A percentile compares a stretch with the other conserved stretches of the same genome.
These are phyloP conservation scores for Pestalotiopsis sp. DNA, from an alignment of 2,329 filamentous ascomycete genomes.

Conservation along the genomic window DNA sequence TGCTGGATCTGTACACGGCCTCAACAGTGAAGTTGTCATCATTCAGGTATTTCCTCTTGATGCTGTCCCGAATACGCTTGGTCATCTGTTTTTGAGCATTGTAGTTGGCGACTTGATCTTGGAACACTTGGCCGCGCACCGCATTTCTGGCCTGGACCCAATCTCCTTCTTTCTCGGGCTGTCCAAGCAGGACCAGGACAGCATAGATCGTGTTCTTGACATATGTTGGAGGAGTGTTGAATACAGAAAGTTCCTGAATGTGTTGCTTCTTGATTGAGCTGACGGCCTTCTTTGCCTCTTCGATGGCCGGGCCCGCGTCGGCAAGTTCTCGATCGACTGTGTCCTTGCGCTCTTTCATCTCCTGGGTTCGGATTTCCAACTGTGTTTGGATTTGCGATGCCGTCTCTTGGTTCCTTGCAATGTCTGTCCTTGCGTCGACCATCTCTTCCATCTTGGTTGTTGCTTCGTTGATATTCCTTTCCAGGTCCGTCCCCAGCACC, in stretches of 20 bases:
- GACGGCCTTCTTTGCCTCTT: constrained; percentile 92
- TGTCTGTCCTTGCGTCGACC: not conserved
- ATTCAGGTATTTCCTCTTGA: constrained; percentile 88
- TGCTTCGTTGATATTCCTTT: constrained; percentile 91
- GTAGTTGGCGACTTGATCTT: constrained; percentile 72
- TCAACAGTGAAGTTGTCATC: constrained; percentile 97
- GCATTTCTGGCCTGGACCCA: constrained; percentile 92
- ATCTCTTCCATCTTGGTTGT: constrained; percentile 43
- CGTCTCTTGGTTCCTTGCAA: not conserved
- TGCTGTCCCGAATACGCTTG: constrained; percentile 74
- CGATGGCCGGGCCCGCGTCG: constrained; percentile 87
- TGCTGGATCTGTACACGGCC: constrained; percentile 92
- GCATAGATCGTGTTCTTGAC: constrained; percentile 91
- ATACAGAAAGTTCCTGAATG: constrained; percentile 94
- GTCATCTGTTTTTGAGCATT: constrained; percentile 97
- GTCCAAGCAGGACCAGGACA: constrained; percentile 85
- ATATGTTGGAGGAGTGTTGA: constrained; percentile 88
- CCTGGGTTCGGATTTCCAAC: constrained; percentile 88
- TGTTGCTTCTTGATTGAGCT: constrained; percentile 98
- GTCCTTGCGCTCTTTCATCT: constrained; percentile 85
- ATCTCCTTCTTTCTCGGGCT: constrained; percentile 78
- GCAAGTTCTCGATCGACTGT: constrained; percentile 85
- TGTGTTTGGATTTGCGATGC: constrained; percentile 60
- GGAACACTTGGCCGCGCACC: constrained; percentile 92
- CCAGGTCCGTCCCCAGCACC: constrained; percentile 90